Base-by-base conservation (phyloP, 2,329 filamentous ascomycete genomes). In the Epichloe brachyelytri region DNA sequence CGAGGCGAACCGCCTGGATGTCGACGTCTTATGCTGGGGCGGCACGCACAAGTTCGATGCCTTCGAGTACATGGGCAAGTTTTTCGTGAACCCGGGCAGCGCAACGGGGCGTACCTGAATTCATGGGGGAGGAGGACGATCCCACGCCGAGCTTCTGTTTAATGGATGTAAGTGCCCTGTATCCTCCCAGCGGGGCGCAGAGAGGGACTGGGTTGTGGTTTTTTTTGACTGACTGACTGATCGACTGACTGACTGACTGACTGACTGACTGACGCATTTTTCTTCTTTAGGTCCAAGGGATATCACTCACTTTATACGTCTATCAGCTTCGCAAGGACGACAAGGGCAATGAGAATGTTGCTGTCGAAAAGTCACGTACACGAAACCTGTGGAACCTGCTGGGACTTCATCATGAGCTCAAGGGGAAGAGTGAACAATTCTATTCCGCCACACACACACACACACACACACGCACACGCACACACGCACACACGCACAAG, bases 251-350 rank as follows among this genome's bases (percentile, higher is more conserved):
- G n/a, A n/a, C n/a, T n/a, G n/a, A n/a, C n/a, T n/a, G n/a, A n/a
- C n/a, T n/a, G n/a, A n/a, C n/a, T 30, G 6, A 46, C 36, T 39
- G 20, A 48, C 46, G 2, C 14, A 3, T 26, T 30, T 43, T 5
- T 34, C 12, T 19, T 48, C 39, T 58, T 54, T 59, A 95, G 88
- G 88, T 95, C 37, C 91, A 97, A 79, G 91, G 91, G 34, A 94
- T 96, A 65, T 94, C 94, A 15, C 78, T 97, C 58, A 94, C 94
- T 53, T 76, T 97, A 47, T 97, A 97, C 67, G 91, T 97, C 49
- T 97, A 97, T 65, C 86, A 90, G 66, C 68, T 90, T 62, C 80
- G 83, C 65, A 88, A 85, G 63, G 85, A 88, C 60, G 82, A 79
- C 51, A 83, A 86, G 58, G 86, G 86, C 15, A 79, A 79, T 37